A percentile compares a stretch with the other conserved stretches of the same genome.
phyloP scores from a whole-genome alignment of 192 early-diverging fungal species.

The Linnemannia zychae region DNA sequence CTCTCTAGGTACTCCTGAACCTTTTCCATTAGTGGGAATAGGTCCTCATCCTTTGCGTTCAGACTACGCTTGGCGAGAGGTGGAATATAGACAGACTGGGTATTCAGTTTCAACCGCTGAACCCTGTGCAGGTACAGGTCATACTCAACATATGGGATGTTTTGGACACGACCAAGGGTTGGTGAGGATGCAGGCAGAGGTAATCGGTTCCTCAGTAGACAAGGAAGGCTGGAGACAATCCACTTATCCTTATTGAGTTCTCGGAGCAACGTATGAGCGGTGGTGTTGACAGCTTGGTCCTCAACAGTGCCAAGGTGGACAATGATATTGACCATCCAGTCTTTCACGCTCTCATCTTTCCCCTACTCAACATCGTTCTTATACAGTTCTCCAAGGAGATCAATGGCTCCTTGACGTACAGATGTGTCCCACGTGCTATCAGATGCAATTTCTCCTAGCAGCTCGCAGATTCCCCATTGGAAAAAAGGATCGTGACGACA shows the following conservation, averaged over 20 bases:
- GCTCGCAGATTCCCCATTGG: slow-evolving; percentile 4
- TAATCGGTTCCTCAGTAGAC: not conserved
- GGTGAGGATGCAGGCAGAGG: not conserved
- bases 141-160: not conserved
- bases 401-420: not conserved
- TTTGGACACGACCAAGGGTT: not conserved
- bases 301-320: not conserved
- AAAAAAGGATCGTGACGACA: not conserved
- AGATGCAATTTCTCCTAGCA: not conserved
- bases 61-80: not conserved
- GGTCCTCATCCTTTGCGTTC: not conserved
- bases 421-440: not conserved
- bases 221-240: not conserved
- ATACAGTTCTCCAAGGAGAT: not conserved
- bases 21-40: slow-evolving; percentile 2
- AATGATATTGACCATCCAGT: not conserved
- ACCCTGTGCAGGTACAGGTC: not conserved
- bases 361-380: not conserved
- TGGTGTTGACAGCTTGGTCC: not conserved
- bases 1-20: not conserved
- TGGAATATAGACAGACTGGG: not conserved
- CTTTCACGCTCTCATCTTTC: not conserved
- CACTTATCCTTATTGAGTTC: not conserved
- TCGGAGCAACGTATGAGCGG: no score
- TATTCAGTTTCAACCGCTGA: not conserved